A percentile compares a stretch with the other conserved stretches of the same genome.
Conservation (phyloP, 306 rosid species). For the Corylus heterophylla region DNA sequence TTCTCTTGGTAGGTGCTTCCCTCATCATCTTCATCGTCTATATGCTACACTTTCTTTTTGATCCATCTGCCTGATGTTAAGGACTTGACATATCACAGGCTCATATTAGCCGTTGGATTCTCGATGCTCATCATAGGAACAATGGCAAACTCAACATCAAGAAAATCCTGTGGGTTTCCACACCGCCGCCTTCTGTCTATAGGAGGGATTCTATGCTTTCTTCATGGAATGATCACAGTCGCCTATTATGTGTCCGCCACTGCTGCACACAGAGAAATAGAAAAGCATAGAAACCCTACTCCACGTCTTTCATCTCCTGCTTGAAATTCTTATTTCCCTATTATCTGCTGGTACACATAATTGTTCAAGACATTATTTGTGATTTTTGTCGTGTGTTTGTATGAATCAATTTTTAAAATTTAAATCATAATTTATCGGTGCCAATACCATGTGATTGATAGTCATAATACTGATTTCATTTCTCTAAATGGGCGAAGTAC, state of each 20-base stretch:
- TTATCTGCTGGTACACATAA: neutral
- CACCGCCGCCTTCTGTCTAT: conserved; percentile 55
- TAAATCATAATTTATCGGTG: no score
- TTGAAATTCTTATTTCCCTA: neutral
- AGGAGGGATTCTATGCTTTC: conserved; percentile 79
- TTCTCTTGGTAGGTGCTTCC: conserved; percentile 58
- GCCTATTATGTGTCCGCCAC: conserved; percentile 56
- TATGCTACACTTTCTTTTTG: no score
- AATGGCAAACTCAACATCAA: conserved; percentile 59
- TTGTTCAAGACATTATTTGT: no score
- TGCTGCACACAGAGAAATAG: conserved; percentile 42
- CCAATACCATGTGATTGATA: no score
- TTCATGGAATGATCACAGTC: conserved; percentile 62
- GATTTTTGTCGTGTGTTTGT: no score
- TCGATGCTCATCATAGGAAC: conserved; percentile 61
- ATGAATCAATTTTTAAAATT: no score
- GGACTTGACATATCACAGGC: conserved; percentile 37
- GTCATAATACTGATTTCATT: neutral
- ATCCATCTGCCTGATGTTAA: no score
- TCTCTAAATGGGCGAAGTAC: neutral
- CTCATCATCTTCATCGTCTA: no score
- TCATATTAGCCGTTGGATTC: conserved; percentile 44
- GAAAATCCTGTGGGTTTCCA: conserved; percentile 61
- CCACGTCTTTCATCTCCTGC: neutral
- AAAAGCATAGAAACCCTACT: conserved; percentile 9